These are phyloP conservation scores for Asterochloris erici DNA, from an alignment of 139 green algal genomes.

Conservation along the genomic window DNA sequence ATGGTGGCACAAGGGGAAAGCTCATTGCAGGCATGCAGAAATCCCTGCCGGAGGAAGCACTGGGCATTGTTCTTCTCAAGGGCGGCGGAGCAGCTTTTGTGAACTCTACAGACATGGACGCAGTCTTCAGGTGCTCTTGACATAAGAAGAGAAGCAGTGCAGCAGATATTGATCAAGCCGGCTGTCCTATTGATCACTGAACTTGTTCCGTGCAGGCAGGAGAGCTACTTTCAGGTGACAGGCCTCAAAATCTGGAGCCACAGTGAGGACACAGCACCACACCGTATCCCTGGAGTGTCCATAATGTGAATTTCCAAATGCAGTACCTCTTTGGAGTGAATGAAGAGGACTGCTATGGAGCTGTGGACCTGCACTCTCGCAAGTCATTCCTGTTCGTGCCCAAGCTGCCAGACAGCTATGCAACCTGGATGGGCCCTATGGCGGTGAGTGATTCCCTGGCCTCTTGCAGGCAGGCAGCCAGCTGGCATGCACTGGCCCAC, in stretches of 20 bases:
- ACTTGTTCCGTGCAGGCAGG: conserved; percentile 4
- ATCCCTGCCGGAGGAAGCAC: conserved; percentile 23
- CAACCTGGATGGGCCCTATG: conserved; percentile 85
- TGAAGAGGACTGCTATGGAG: conserved; percentile 73
- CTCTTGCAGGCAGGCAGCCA: too few species aligned
- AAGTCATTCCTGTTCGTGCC: conserved; percentile 74
- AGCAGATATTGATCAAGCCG: neutral
- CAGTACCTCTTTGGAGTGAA: conserved; percentile 89
- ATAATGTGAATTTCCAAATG: conserved; percentile 63
- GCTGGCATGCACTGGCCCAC: too few species aligned
- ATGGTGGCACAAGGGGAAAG: conserved; percentile 32
- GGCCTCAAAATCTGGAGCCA: neutral
- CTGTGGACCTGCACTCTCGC: conserved; percentile 57
- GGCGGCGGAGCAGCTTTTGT: conserved; percentile 24
- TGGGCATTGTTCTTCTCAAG: conserved; percentile 45
- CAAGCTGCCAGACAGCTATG: conserved; percentile 65
- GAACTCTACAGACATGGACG: conserved; percentile 39
- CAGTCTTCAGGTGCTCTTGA: conserved; percentile 23
- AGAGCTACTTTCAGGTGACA: conserved; percentile 60
- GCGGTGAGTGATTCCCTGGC: conserved; percentile 13
- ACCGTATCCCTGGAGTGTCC: conserved; percentile 65
- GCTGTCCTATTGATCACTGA: neutral
- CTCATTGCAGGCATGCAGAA: conserved; percentile 33
- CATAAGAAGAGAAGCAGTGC: neutral
- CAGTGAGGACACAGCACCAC: too few species aligned